Evolutionary conservation across 1,284 basidiomycete genomes (phyloP).

Genomic region (Austroboletus niveus): DNA sequence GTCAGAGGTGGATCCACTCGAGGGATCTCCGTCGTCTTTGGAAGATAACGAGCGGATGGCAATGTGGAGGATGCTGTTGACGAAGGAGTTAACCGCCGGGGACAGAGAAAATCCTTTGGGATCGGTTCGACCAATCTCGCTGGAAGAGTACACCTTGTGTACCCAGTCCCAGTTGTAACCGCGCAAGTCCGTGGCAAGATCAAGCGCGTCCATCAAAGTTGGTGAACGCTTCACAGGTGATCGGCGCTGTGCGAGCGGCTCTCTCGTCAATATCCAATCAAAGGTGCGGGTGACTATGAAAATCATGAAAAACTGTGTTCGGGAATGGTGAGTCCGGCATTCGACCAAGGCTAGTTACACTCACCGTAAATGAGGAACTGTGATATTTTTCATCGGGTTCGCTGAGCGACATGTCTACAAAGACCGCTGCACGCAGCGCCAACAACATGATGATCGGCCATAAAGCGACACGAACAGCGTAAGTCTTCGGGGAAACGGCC

Average conservation of each 20-base stretch:
- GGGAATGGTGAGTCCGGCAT: not conserved
- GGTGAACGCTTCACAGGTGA: conserved; percentile 2
- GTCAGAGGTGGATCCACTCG: conserved; percentile 51
- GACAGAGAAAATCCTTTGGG: conserved; percentile 38
- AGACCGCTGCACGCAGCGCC: conserved; percentile 40
- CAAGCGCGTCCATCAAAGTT: conserved; percentile 40
- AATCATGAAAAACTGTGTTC: conserved; percentile 12
- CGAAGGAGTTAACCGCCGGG: conserved; percentile 35
- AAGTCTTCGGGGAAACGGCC: conserved; percentile 44
- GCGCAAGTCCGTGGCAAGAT: conserved; percentile 46
- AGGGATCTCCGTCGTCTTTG: conserved; percentile 30
- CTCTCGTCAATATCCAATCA: conserved; percentile 15
- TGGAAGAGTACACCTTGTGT: conserved; percentile 39
- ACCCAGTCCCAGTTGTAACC: conserved; percentile 49
- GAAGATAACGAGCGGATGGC: conserved; percentile 40
- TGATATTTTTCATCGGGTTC: conserved; percentile 35
- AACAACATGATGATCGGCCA: conserved; percentile 43
- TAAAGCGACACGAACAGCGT: conserved; percentile 40
- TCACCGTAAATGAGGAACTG: conserved; percentile 40
- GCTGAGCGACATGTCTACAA: conserved; percentile 39
- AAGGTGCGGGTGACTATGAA: conserved; percentile 13
- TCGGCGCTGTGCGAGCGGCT: conserved; percentile 5
- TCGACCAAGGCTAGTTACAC: conserved; percentile 1
- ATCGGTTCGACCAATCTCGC: conserved; percentile 39
- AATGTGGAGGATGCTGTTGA: conserved; percentile 43